phyloP scores from a whole-genome alignment of 345 rosid genomes.

The Anastatica hierochuntica region DNA sequence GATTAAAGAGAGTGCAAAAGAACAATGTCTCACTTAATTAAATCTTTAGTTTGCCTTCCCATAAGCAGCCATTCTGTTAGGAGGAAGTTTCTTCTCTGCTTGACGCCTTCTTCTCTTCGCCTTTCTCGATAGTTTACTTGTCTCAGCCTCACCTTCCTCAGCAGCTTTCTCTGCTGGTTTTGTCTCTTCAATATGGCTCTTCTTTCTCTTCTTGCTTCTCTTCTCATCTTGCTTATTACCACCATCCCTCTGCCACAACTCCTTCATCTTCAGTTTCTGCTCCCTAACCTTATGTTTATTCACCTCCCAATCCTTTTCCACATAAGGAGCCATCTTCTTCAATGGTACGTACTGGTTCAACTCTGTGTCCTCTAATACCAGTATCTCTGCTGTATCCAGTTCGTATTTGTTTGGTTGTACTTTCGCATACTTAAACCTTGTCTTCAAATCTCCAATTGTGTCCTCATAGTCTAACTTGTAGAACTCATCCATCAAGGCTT shows the following conservation, averaged over 20 bases:
- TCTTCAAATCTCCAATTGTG: conserved; percentile 73
- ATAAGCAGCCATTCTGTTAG: conserved; percentile 55
- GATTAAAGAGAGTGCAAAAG: too few relatives aligned
- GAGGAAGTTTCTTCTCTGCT: conserved; percentile 42
- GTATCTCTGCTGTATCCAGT: conserved; percentile 48
- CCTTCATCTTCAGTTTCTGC: conserved; percentile 40
- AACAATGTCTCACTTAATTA: too few relatives aligned
- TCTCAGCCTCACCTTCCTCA: conserved; percentile 26
- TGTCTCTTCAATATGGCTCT: conserved; percentile 2
- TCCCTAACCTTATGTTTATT: conserved; percentile 37
- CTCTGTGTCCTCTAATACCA: conserved; percentile 53
- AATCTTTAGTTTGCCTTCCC: too few relatives aligned
- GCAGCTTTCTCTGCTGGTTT: conserved; percentile 16
- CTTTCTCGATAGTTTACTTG: conserved; percentile 43
- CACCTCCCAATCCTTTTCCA: conserved; percentile 75
- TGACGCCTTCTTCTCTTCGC: conserved; percentile 57
- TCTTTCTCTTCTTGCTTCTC: conserved; percentile 39
- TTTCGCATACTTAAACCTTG: conserved; percentile 82
- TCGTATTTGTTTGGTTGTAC: conserved; percentile 56
- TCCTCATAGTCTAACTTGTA: conserved; percentile 90
- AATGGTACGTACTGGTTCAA: conserved; percentile 79
- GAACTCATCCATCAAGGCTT: conserved; percentile 78
- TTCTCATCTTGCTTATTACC: conserved; percentile 26
- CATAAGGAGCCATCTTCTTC: conserved; percentile 72
- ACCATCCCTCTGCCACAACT: conserved; percentile 24